phyloP scores from a whole-genome alignment of 768 basidiomycete species.

The Antrodiella citrinella region DNA sequence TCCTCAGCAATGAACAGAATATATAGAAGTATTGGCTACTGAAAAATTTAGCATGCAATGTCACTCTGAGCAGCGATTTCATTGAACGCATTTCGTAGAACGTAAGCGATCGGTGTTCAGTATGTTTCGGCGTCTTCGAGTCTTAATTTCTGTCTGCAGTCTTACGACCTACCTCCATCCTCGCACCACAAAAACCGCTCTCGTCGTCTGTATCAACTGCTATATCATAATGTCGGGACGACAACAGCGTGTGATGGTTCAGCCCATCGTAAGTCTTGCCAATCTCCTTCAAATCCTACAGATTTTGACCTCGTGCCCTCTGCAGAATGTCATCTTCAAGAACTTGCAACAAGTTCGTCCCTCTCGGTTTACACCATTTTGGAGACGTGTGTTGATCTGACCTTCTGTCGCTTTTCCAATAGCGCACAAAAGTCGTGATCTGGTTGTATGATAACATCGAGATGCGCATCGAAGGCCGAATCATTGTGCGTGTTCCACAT shows the following conservation, averaged over 20 bases:
- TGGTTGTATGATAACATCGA: slow-evolving; percentile 98
- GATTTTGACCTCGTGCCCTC: slow-evolving; percentile 3
- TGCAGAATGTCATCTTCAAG: slow-evolving; percentile 95
- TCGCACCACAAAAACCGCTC: no score
- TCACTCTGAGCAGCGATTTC: no score
- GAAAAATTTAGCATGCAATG: no score
- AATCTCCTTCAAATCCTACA: not conserved
- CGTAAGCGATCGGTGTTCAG: no score
- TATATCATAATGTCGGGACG: slow-evolving; percentile 73
- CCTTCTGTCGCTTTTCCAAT: slow-evolving; percentile 7
- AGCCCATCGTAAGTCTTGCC: slow-evolving; percentile 80
- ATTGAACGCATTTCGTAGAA: no score
- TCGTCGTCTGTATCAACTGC: not conserved
- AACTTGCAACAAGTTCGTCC: slow-evolving; percentile 74
- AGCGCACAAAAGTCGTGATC: slow-evolving; percentile 82
- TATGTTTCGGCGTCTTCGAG: no score
- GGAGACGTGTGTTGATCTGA: no score
- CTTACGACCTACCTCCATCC: no score
- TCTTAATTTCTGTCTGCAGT: no score
- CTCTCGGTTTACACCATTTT: slow-evolving; percentile 7
- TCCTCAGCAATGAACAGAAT: no score
- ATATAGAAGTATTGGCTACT: no score
- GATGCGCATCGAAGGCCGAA: slow-evolving; percentile 92
- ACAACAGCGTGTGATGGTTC: slow-evolving; percentile 97
- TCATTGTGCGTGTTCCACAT: slow-evolving; percentile 65